Percentiles rank a stretch among this genome's conserved stretches.
These are phyloP conservation scores for Articulospora tetracladia DNA, from an alignment of 495 filamentous ascomycete species.

Conservation along the genomic window DNA sequence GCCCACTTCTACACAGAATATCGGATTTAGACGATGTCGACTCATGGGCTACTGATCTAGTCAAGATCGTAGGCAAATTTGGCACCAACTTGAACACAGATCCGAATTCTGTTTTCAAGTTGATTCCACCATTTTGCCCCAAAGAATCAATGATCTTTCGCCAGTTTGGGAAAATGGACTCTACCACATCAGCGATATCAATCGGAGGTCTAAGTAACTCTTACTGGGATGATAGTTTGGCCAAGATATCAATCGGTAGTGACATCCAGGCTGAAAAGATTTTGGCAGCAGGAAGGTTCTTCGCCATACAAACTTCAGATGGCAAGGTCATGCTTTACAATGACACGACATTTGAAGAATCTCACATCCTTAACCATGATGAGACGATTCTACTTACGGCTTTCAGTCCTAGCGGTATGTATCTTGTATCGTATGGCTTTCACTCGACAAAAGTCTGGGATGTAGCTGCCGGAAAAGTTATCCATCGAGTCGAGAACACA, in stretches of 20 bases:
- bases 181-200: too few species aligned
- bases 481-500: neutral
- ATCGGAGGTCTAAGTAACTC: too few species aligned
- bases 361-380: neutral
- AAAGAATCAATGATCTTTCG: too few species aligned
- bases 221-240: constrained; percentile 11
- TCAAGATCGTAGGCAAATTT: too few species aligned
- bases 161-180: too few species aligned
- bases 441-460: constrained; percentile 7
- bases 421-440: constrained; percentile 9
- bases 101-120: too few species aligned
- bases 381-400: neutral
- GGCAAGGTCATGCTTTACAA: constrained; percentile 3
- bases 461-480: neutral
- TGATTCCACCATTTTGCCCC: too few species aligned
- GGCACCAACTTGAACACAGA: too few species aligned
- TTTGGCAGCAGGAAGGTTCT: neutral
- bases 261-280: neutral
- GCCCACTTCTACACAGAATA: too few species aligned
- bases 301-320: neutral
- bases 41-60: too few species aligned
- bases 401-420: neutral
- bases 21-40: too few species aligned
- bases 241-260: neutral
- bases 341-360: constrained; percentile 7